Base-by-base conservation (phyloP, 768 basidiomycete species). In the Aureoboletus auriporus region DNA sequence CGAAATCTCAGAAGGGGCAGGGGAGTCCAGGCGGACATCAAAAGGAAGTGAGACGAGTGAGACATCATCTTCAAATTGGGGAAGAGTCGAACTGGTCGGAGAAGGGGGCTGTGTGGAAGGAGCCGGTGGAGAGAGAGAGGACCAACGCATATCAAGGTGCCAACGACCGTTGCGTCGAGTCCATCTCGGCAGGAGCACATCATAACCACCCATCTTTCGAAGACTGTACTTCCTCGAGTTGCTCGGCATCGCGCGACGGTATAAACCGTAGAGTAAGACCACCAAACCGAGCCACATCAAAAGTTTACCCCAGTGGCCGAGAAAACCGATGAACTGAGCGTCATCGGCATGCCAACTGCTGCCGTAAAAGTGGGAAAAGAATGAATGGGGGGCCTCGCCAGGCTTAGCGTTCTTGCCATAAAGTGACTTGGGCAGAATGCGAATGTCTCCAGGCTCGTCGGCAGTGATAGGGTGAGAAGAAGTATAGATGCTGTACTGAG, bases 271-370 rank as follows among this genome's bases (percentile, higher is more conserved):
- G 34, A 95, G 67, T 28, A 95, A 75, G 53, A 95, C 67, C 20
- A 79, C 65, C 49, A 89, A 65, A 1, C 90, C 92, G 17, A 93
- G 51, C 83, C 87, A 91, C 88, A 97, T 89, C 54, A 96, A 67
- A 35, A 63, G 73, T 64, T 90, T 93, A 49, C 95, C 95, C 84
- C 91, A 94, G 20, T 78, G 76, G 35, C 81, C 89, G 45, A 98
- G 76, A 74, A 97, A 97, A 38, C 83, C 81, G 62, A 98, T 93
- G 71, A 98, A 96, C n/a, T 86, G 91, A 27, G 95, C 96, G 66
- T 99, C 95, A 60, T 95, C 93, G 5, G 93, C 85, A 61, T 99
- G 95, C 95, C 95, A 99, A 60, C 90, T 93, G 62, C 93, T 96
- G 28, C 93, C 95, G 60, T 98, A 99, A 72, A 83, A 95, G 67